A percentile compares a stretch with the other conserved stretches of the same genome.
These are phyloP conservation scores for Casuarina cunninghamiana DNA, from an alignment of 306 rosid genomes.

Conservation along the genomic window DNA sequence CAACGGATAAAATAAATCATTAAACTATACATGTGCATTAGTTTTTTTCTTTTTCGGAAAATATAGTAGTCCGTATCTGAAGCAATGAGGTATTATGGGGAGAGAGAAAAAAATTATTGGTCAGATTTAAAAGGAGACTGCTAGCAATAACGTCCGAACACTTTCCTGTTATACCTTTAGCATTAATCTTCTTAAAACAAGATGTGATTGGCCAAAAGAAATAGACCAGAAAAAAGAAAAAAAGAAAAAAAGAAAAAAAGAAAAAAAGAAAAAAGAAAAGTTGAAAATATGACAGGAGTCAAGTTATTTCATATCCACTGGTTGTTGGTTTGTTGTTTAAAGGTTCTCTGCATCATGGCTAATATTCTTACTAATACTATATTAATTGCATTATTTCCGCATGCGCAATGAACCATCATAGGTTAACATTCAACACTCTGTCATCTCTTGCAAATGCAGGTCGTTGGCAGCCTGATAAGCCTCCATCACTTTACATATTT, in stretches of 20 bases:
- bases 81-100: not conserved
- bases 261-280: too few species aligned
- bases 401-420: conserved; percentile 8
- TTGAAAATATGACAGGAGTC: not conserved
- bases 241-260: too few species aligned
- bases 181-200: not conserved
- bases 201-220: not conserved
- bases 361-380: conserved; percentile 10
- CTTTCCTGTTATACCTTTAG: not conserved
- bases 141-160: not conserved
- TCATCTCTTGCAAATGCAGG: conserved; percentile 52
- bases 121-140: not conserved
- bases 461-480: conserved; percentile 82
- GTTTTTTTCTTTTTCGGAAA: not conserved
- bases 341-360: not conserved
- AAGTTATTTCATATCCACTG: not conserved
- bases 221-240: too few species aligned
- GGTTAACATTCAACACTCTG: conserved; percentile 21
- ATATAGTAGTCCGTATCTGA: not conserved
- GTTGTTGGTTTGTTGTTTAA: not conserved
- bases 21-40: not conserved
- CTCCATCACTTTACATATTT: conserved; percentile 84
- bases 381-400: conserved; percentile 13
- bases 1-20: not conserved
- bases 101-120: not conserved